phyloP scores from a whole-genome alignment of 192 early-diverging fungal species.

The Coemansia sp. region DNA sequence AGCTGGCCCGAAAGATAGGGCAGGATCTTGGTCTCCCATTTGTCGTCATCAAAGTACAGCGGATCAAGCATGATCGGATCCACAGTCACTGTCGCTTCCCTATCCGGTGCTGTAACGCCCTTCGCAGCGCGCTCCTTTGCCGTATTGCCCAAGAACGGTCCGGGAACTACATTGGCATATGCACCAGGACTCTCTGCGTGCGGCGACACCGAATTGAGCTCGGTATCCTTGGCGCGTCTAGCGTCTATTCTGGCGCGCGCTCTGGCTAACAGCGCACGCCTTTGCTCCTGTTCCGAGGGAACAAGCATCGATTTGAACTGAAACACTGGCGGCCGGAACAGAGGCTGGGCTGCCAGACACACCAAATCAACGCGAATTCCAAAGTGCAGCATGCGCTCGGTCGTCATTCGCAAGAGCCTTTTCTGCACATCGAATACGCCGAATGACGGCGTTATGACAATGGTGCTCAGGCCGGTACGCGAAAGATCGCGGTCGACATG shows the following conservation, averaged over 20 bases:
- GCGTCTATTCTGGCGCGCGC: slow-evolving; percentile 12
- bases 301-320: slow-evolving; percentile 62
- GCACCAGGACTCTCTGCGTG: slow-evolving; percentile 30
- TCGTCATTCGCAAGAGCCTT: slow-evolving; percentile 82
- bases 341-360: slow-evolving; percentile 81
- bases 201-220: slow-evolving; percentile 36
- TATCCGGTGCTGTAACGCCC: neutral
- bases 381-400: slow-evolving; percentile 90
- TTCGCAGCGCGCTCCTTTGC: slow-evolving; percentile 39
- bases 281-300: slow-evolving; percentile 44
- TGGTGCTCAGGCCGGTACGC: slow-evolving; percentile 84
- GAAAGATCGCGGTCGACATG: slow-evolving; percentile 93
- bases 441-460: slow-evolving; percentile 85
- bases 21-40: slow-evolving; percentile 29
- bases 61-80: slow-evolving; percentile 50
- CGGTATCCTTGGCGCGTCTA: slow-evolving; percentile 20
- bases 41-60: slow-evolving; percentile 49
- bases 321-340: slow-evolving; percentile 88
- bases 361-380: slow-evolving; percentile 91
- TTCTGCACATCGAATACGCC: slow-evolving; percentile 90
- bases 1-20: slow-evolving; percentile 19
- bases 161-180: slow-evolving; percentile 1
- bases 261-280: slow-evolving; percentile 14
- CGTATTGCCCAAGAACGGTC: neutral
- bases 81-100: slow-evolving; percentile 13